These are phyloP conservation scores for Papiliotrema terrestris DNA, from an alignment of 1,284 basidiomycete species.

Conservation along the genomic window DNA sequence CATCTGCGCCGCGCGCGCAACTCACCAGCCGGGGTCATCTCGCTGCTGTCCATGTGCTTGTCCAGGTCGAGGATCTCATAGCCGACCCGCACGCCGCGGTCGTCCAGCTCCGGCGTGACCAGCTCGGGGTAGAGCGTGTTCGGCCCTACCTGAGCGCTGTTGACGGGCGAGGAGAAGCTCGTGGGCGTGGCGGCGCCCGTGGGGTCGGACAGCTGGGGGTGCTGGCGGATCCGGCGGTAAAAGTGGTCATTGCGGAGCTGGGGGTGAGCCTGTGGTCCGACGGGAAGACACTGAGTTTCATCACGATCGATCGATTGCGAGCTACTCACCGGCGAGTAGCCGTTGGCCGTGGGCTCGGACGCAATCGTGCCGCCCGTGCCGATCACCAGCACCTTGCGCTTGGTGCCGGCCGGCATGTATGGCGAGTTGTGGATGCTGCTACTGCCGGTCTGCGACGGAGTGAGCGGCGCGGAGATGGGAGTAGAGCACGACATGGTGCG, in stretches of 20 bases:
- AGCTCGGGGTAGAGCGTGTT: constrained; percentile 37
- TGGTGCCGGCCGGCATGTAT: not conserved
- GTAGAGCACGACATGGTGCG: not conserved
- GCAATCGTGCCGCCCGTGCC: constrained; percentile 47
- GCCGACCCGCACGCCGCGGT: constrained; percentile 27
- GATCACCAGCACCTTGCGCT: constrained; percentile 30
- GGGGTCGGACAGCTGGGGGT: constrained; percentile 36
- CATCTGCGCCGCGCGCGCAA: too few species aligned
- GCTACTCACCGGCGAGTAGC: constrained; percentile 32
- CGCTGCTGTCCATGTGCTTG: constrained; percentile 43
- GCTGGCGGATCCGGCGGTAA: constrained; percentile 43
- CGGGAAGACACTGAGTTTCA: too few species aligned
- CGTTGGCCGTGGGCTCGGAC: constrained; percentile 35
- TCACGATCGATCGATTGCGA: too few species aligned
- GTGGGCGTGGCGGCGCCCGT: constrained; percentile 3
- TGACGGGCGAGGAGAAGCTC: constrained; percentile 22
- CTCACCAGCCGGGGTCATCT: constrained; percentile 45
- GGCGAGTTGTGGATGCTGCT: not conserved
- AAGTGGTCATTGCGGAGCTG: constrained; percentile 41
- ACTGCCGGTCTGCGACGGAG: not conserved
- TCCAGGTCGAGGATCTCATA: constrained; percentile 47
- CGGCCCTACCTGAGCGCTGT: constrained; percentile 17
- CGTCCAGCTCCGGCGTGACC: constrained; percentile 38
- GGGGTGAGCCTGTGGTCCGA: not conserved
- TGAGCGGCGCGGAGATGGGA: not conserved